phyloP scores from a whole-genome alignment of 495 filamentous ascomycete genomes.

The Lasiosphaeria miniovina region DNA sequence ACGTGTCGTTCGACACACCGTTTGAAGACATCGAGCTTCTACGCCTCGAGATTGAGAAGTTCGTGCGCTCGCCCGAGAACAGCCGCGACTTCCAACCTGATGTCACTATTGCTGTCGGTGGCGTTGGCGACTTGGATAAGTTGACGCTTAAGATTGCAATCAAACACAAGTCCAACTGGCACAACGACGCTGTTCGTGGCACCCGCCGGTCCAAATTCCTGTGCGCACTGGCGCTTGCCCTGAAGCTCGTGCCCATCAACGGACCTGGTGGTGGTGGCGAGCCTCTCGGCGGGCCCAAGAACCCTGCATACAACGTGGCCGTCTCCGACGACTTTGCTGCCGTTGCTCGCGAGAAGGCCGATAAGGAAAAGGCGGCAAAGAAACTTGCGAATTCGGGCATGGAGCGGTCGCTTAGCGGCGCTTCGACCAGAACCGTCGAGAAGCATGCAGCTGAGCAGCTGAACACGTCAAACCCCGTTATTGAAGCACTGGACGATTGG shows the following conservation, averaged over 20 bases:
- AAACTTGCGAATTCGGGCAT: constrained; percentile 50
- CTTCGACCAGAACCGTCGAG: constrained; percentile 26
- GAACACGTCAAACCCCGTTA: constrained; percentile 35
- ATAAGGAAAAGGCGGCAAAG: constrained; percentile 58
- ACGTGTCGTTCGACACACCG: constrained; percentile 76
- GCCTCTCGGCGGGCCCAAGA: constrained; percentile 61
- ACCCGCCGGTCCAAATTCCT: constrained; percentile 92
- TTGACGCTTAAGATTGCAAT: constrained; percentile 79
- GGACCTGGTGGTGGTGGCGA: constrained; percentile 71
- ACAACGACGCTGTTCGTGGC: constrained; percentile 80
- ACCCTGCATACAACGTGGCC: constrained; percentile 72
- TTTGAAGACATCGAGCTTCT: constrained; percentile 85
- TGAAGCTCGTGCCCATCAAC: constrained; percentile 84
- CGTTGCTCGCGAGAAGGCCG: constrained; percentile 56
- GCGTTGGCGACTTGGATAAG: constrained; percentile 85
- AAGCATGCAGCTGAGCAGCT: constrained; percentile 36
- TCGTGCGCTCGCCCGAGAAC: constrained; percentile 85
- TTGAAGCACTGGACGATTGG: constrained; percentile 40
- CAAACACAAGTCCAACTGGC: constrained; percentile 94
- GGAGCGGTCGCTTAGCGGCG: constrained; percentile 9
- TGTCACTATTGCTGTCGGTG: constrained; percentile 69
- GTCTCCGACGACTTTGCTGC: constrained; percentile 63
- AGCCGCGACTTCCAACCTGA: constrained; percentile 87
- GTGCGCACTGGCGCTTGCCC: constrained; percentile 83
- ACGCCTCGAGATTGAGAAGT: constrained; percentile 74